Evolutionary conservation across 2,329 filamentous ascomycete species (phyloP).

Genomic region (Thielaviopsis musarum): DNA sequence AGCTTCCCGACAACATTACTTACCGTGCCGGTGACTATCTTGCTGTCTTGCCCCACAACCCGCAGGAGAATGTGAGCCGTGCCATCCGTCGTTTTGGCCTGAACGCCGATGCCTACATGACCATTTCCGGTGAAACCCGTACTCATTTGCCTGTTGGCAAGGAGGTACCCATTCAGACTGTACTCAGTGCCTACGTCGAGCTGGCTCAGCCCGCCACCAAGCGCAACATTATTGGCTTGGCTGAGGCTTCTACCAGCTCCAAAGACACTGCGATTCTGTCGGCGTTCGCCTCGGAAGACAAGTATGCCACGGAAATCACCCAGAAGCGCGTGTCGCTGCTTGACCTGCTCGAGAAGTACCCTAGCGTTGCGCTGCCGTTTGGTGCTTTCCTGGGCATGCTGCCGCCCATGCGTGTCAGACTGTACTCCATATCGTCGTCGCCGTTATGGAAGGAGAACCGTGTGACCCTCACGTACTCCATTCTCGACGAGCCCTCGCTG

Average conservation of each 20-base stretch:
- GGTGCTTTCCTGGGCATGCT: constrained; percentile 53
- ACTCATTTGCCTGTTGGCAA: constrained; percentile 37
- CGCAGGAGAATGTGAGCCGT: constrained; percentile 40
- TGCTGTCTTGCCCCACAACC: constrained; percentile 55
- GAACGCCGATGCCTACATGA: constrained; percentile 51
- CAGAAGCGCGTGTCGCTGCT: constrained; percentile 46
- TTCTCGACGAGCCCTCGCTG: constrained; percentile 40
- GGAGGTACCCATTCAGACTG: constrained; percentile 42
- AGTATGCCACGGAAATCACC: constrained; percentile 31
- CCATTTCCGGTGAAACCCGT: constrained; percentile 35
- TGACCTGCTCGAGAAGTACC: constrained; percentile 51
- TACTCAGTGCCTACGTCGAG: constrained; percentile 57
- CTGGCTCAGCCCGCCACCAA: constrained; percentile 56
- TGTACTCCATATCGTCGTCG: constrained; percentile 66
- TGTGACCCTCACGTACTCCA: constrained; percentile 50
- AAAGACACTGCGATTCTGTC: constrained; percentile 26
- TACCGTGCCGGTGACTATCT: constrained; percentile 66
- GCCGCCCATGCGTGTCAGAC: constrained; percentile 60
- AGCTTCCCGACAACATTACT: constrained; percentile 45
- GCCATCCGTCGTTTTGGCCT: constrained; percentile 50
- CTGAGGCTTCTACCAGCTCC: constrained; percentile 32
- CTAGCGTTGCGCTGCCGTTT: constrained; percentile 42
- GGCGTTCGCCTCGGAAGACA: constrained; percentile 26
- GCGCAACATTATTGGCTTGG: constrained; percentile 30
- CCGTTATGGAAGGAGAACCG: constrained; percentile 40